Evolutionary conservation across 768 basidiomycete species (phyloP).

Genomic region (Suillus spraguei): DNA sequence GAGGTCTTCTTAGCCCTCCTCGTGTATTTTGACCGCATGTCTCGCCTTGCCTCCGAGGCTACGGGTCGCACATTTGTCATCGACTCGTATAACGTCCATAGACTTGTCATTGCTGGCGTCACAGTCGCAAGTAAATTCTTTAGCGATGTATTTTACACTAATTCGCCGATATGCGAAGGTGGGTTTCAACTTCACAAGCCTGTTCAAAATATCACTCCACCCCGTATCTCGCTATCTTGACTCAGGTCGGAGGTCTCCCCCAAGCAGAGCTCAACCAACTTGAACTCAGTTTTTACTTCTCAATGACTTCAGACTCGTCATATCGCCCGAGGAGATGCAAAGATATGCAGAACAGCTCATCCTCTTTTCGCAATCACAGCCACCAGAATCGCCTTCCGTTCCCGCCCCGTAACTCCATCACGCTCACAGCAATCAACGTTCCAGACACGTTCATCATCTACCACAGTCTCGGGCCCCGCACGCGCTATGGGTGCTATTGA

Average conservation of each 20-base stretch:
- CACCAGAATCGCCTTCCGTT: slow-evolving; percentile 26
- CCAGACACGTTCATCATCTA: slow-evolving; percentile 22
- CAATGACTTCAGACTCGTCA: slow-evolving; percentile 92
- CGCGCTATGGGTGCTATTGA: slow-evolving; percentile 59
- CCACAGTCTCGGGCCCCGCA: slow-evolving; percentile 37
- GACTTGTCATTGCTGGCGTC: slow-evolving; percentile 95
- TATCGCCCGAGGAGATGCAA: slow-evolving; percentile 91
- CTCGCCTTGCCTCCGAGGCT: slow-evolving; percentile 42
- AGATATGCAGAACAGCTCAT: slow-evolving; percentile 91
- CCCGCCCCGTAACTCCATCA: slow-evolving; percentile 22
- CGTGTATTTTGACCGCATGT: slow-evolving; percentile 98
- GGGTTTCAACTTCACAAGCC: slow-evolving; percentile 25
- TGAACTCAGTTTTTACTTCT: slow-evolving; percentile 96
- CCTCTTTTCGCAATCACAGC: slow-evolving; percentile 54
- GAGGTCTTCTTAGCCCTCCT: slow-evolving; percentile 93
- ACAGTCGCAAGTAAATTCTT: slow-evolving; percentile 99
- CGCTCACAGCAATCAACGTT: slow-evolving; percentile 16
- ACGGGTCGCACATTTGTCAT: slow-evolving; percentile 76
- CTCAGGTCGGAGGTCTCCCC: slow-evolving; percentile 92
- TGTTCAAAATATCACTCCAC: slow-evolving; percentile 8
- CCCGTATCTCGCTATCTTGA: slow-evolving; percentile 9
- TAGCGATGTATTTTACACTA: slow-evolving; percentile 98
- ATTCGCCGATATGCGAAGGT: slow-evolving; percentile 98
- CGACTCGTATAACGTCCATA: slow-evolving; percentile 96
- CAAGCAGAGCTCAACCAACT: slow-evolving; percentile 92